These are phyloP conservation scores for Hypoxylon perforatum DNA, from an alignment of 495 filamentous ascomycete species.

Conservation along the genomic window DNA sequence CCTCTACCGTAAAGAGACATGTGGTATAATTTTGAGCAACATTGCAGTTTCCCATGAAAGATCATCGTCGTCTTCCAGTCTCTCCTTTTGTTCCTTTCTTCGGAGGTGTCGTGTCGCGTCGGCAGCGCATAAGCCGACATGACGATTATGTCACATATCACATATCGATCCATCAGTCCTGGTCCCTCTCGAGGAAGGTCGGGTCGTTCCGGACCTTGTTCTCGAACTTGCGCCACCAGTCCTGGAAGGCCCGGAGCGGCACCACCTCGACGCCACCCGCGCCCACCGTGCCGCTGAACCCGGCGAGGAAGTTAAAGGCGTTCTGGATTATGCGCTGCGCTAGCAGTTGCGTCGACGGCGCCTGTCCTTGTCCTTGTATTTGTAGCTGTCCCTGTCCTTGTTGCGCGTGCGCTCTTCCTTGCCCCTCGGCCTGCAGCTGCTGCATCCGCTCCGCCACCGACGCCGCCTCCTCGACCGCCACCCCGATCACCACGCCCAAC, in stretches of 20 bases:
- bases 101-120: no score
- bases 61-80: no score
- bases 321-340: slow-evolving; percentile 95
- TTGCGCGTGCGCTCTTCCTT: slow-evolving; percentile 42
- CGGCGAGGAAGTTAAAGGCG: slow-evolving; percentile 96
- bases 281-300: slow-evolving; percentile 73
- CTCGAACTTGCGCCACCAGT: slow-evolving; percentile 99
- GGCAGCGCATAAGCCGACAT: no score
- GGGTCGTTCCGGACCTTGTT: slow-evolving; percentile 85
- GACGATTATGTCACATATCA: not conserved
- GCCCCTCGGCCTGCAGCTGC: slow-evolving; percentile 58
- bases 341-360: slow-evolving; percentile 73
- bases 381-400: slow-evolving; percentile 38
- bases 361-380: slow-evolving; percentile 37
- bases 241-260: slow-evolving; percentile 87
- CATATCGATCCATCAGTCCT: slow-evolving; percentile 52
- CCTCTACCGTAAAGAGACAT: no score
- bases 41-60: no score
- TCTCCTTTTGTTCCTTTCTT: no score
- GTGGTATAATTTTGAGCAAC: no score
- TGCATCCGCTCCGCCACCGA: slow-evolving; percentile 75
- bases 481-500: slow-evolving; percentile 78
- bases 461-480: slow-evolving; percentile 81
- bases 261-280: slow-evolving; percentile 78
- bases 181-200: slow-evolving; percentile 85